phyloP scores from a whole-genome alignment of 768 basidiomycete species.

The Amanita pseudoporphyria region DNA sequence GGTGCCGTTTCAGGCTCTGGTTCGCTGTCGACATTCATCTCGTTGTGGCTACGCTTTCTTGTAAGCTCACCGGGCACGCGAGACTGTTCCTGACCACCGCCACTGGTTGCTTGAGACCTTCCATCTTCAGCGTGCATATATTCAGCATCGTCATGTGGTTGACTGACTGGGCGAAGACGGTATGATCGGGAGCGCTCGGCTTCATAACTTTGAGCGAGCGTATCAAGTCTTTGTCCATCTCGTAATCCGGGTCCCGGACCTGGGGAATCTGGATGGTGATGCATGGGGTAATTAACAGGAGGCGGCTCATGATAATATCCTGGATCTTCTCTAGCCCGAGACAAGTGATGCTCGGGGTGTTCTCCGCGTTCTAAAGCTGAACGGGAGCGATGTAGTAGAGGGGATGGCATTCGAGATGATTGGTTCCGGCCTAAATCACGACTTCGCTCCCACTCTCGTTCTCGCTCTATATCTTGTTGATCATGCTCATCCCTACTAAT shows the following conservation, averaged over 20 bases:
- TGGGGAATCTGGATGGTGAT: slow-evolving; percentile 50
- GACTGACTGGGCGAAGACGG: slow-evolving; percentile 42
- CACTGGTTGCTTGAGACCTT: slow-evolving; percentile 24
- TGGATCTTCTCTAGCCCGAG: slow-evolving; percentile 28
- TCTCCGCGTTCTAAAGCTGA: slow-evolving; percentile 21
- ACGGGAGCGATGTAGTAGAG: slow-evolving; percentile 26
- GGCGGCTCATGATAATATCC: slow-evolving; percentile 27
- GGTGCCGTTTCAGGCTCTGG: slow-evolving; percentile 35
- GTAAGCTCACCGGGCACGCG: slow-evolving; percentile 29
- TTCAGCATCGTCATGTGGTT: slow-evolving; percentile 38
- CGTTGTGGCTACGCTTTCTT: slow-evolving; percentile 50
- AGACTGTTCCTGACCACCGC: slow-evolving; percentile 28
- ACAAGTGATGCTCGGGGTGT: slow-evolving; percentile 23
- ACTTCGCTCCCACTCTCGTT: slow-evolving; percentile 33
- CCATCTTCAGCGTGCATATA: slow-evolving; percentile 44
- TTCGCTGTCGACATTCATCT: slow-evolving; percentile 55
- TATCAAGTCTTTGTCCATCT: slow-evolving; percentile 44
- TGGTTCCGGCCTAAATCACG: slow-evolving; percentile 21
- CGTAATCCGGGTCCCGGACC: slow-evolving; percentile 32
- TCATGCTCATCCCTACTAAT: slow-evolving; percentile 45
- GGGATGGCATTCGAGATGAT: slow-evolving; percentile 29
- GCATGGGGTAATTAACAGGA: slow-evolving; percentile 23
- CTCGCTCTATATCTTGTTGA: slow-evolving; percentile 32
- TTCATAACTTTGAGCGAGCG: slow-evolving; percentile 39
- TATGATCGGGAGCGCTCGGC: slow-evolving; percentile 39